Base-by-base conservation (phyloP, 805 yeast species). In the Metschnikowia lochheadii region DNA sequence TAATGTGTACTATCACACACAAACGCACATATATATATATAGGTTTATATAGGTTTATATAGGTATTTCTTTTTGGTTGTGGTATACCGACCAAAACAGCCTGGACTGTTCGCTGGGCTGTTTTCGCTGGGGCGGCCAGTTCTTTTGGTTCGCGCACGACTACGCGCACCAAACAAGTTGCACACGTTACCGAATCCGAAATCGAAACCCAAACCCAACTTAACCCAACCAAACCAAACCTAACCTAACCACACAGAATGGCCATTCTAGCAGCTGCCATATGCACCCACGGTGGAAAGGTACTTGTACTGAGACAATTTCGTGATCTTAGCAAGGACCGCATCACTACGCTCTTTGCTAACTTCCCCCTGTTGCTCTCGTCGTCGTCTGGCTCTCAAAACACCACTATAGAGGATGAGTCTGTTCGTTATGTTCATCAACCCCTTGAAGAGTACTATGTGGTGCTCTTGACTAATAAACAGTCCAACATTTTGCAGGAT, bases 381-480 rank as follows among this genome's bases (percentile, higher is more conserved):
- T 82, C 87, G 42, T 82, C 83, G 49, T 78, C 82, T 21, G 76
- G 80, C 45, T 79, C 85, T 40, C 96, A 90, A 71, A 96, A 91
- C 67, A 92, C 98, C 44, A 87, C 95, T 10, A 94, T 89, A 32
- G 99, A 94, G 68, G 96, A 88, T 64, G 96, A 87, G 47, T 82
- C 83, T 58, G 94, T 89, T 37, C 83, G 99, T 68, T 94, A 89
- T 65, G 94, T 94, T 47, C 94, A 89, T 70, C 97, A 90, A 69
- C 97, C 99, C 44, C 79, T 94, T 65, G 99, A 94, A 66, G 97
- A 90, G 58, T 83, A 89, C 51, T 92, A 89, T 68, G 85, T 94
- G 63, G 91, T 95, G 40, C 74, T 94, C 60, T 85, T 94, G 65
- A 92, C 98, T 51, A 92, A 90, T 70, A 83, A 87, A 56, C 87